phyloP scores from a whole-genome alignment of 352 stramenopile genomes.

The Pythium angustatum region DNA sequence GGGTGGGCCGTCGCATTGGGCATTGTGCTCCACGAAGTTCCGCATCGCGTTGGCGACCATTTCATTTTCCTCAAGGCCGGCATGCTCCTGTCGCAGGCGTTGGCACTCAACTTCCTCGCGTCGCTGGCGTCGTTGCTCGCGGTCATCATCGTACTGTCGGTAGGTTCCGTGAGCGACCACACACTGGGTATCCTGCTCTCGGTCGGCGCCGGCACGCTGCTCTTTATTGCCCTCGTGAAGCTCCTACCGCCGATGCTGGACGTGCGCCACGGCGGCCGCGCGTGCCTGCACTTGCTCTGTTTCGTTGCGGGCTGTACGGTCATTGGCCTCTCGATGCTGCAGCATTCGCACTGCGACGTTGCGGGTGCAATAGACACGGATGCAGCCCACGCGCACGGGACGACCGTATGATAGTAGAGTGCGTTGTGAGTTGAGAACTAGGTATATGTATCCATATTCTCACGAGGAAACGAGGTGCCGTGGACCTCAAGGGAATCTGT shows the following conservation, averaged over 20 bases:
- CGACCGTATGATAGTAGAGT: too few relatives aligned
- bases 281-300: constrained; percentile 10
- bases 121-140: constrained; percentile 31
- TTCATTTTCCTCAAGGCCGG: constrained; percentile 38
- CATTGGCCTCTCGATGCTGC: constrained; percentile 18
- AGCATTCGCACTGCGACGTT: constrained; percentile 15
- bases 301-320: constrained; percentile 15
- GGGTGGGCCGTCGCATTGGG: constrained; percentile 35
- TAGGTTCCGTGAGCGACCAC: constrained; percentile 29
- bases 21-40: constrained; percentile 37
- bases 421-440: too few relatives aligned
- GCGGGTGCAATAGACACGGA: background rate
- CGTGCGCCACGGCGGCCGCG: constrained; percentile 1
- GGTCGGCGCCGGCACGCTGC: constrained; percentile 21
- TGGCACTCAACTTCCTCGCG: constrained; percentile 31
- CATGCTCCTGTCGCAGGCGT: constrained; percentile 30
- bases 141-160: constrained; percentile 26
- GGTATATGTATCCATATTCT: too few relatives aligned
- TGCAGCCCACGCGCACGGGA: background rate
- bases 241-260: constrained; percentile 29
- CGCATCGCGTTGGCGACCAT: constrained; percentile 35
- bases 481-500: too few relatives aligned
- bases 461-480: too few relatives aligned
- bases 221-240: constrained; percentile 31
- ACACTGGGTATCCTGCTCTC: constrained; percentile 35